Evolutionary conservation across 306 rosid species (phyloP), one percentile per base, ranked within the genome.

Genomic region (Erythrophleum fordii): DNA sequence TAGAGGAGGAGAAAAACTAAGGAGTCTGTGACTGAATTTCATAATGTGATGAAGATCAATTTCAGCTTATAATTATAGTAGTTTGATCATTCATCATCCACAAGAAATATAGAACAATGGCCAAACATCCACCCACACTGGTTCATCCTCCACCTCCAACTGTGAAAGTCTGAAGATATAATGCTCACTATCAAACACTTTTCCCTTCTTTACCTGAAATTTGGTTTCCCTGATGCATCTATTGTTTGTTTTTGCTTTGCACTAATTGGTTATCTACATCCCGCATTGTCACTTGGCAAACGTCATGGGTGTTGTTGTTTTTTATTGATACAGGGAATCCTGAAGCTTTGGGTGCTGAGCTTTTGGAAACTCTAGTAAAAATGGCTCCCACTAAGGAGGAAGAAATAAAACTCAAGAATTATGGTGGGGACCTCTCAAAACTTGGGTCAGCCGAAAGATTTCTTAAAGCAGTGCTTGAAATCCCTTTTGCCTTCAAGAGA

Each of bases 341-440:
- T 4, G 98, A 95, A 89, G 93, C 94, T 74, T 90, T 95, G 85
- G 98, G 97, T 18, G 64, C 92, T 13, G 99, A 95, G 89, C 94
- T 95, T 82, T 85, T 95, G 89, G 99, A 95, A 88, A 95, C 98
- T 41, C 91, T 95, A 18, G 98, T 95, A 56, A 95, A 95, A 92
- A 95, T 95, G 99, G 98, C 99, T 77, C 99, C 99, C 42, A 95
- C 99, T 46, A 95, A 95, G 84, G 99, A 95, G 83, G 99, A 95
- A 82, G 99, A 95, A 88, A 93, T 93, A 71, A 95, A 93, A 78
- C 94, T 95, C 42, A 88, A 85, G 80, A 92, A 89, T 83, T 90
- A 89, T 44, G 65, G 77, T 34, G 98, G 98, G 37, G 97, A 95
- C 55, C 77, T 78, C 82, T 88, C 97, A 52, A 95, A 95, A 81